Conservation (phyloP, 2,329 filamentous ascomycete genomes). For the Triangularia setosa region DNA sequence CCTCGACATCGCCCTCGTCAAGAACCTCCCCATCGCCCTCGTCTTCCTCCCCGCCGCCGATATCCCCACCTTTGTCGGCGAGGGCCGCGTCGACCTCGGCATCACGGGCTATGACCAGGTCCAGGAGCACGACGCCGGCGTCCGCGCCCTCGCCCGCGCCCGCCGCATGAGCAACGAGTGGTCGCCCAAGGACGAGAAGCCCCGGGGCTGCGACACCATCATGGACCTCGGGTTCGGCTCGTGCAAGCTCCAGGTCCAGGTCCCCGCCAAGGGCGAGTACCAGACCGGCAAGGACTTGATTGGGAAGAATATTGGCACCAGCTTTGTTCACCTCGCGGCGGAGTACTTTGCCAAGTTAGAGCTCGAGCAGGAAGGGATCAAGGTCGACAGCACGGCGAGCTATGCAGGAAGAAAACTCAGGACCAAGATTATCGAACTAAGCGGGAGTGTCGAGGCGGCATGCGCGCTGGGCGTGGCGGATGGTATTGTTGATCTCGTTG, state of each 20-base stretch:
- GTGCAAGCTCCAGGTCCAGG: slow-evolving; percentile 96
- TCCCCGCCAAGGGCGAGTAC: slow-evolving; percentile 78
- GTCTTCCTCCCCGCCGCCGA: slow-evolving; percentile 96
- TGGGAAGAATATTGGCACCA: slow-evolving; percentile 91
- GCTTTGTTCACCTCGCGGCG: slow-evolving; percentile 80
- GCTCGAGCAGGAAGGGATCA: slow-evolving; percentile 39
- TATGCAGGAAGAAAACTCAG: slow-evolving; percentile 52
- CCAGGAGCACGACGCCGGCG: slow-evolving; percentile 74
- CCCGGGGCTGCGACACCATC: slow-evolving; percentile 72
- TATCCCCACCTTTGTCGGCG: slow-evolving; percentile 95
- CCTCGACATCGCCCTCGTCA: slow-evolving; percentile 95
- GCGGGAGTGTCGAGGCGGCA: slow-evolving; percentile 94
- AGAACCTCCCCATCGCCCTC: slow-evolving; percentile 92
- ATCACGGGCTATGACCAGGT: slow-evolving; percentile 95
- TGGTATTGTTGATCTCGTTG: slow-evolving; percentile 95
- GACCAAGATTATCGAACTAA: slow-evolving; percentile 90
- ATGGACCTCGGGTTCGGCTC: slow-evolving; percentile 86
- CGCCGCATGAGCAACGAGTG: slow-evolving; percentile 46
- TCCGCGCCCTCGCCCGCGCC: slow-evolving; percentile 46
- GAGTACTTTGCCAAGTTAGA: slow-evolving; percentile 84
- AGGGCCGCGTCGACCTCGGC: slow-evolving; percentile 87
- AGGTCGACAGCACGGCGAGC: slow-evolving; percentile 33
- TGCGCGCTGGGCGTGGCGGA: slow-evolving; percentile 94
- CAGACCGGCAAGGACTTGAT: slow-evolving; percentile 70
- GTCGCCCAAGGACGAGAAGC: slow-evolving; percentile 43